phyloP scores from a whole-genome alignment of 805 yeast genomes.

The Yarrowia phangngaensis region DNA sequence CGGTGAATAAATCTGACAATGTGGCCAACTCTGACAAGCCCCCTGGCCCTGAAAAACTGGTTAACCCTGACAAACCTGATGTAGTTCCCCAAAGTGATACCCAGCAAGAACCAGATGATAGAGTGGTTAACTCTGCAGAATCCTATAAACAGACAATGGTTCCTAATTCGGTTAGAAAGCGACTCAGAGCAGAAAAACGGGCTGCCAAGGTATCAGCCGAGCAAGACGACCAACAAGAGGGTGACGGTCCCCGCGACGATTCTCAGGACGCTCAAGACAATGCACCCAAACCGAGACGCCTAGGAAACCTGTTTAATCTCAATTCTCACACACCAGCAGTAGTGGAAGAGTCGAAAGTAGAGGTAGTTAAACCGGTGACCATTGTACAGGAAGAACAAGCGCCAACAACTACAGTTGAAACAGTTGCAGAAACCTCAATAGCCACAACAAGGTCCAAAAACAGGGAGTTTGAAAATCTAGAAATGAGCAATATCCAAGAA shows the following conservation, averaged over 20 bases:
- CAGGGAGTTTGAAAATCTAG: slow-evolving; percentile 25
- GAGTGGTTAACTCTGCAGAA: neutral
- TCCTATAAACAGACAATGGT: slow-evolving; percentile 16
- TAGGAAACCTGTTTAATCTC: slow-evolving; percentile 14
- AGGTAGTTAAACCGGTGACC: slow-evolving; percentile 5
- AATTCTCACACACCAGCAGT: neutral
- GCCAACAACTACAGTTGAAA: too few relatives aligned
- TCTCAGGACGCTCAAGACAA: neutral
- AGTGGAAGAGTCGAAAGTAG: neutral
- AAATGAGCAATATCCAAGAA: slow-evolving; percentile 38
- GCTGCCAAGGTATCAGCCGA: neutral
- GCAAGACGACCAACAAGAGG: neutral
- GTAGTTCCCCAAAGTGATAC: too few relatives aligned
- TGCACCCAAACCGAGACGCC: neutral
- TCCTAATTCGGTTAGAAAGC: slow-evolving; percentile 8
- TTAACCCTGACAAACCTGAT: too few relatives aligned
- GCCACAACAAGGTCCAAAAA: neutral
- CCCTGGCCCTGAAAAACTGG: too few relatives aligned
- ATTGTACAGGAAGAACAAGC: too few relatives aligned
- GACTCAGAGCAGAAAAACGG: slow-evolving; percentile 8
- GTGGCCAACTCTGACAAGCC: too few relatives aligned
- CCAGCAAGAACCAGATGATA: neutral
- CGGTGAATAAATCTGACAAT: neutral
- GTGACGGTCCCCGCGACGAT: neutral
- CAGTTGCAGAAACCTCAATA: neutral